A percentile compares a stretch with the other conserved stretches of the same genome.
Conservation (phyloP, 331 rosid species). For the Acacia concinna region DNA sequence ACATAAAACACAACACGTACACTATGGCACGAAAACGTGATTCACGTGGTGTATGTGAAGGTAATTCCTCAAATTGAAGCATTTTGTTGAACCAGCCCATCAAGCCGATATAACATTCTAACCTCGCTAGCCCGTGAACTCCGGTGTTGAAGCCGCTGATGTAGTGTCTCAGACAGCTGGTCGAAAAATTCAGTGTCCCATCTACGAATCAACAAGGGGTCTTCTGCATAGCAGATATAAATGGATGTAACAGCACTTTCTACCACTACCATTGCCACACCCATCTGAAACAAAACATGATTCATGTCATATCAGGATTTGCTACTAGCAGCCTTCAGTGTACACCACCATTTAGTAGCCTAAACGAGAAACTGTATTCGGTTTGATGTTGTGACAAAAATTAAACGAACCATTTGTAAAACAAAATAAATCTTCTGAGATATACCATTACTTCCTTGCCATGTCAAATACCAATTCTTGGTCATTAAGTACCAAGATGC, state of each 20-base stretch:
- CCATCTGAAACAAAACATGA: conserved; percentile 48
- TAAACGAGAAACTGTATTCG: not conserved
- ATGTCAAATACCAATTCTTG: not conserved
- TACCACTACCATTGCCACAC: conserved; percentile 72
- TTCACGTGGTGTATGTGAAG: conserved; percentile 9
- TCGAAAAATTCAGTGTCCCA: conserved; percentile 75
- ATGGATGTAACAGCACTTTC: conserved; percentile 81
- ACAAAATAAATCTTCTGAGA: not conserved
- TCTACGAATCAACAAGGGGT: conserved; percentile 60
- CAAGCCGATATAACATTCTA: conserved; percentile 41
- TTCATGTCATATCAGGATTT: not conserved
- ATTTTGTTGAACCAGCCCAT: conserved; percentile 37
- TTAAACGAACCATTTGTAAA: not conserved
- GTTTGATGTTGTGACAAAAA: not conserved
- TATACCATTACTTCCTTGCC: not conserved
- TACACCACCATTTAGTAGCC: not conserved
- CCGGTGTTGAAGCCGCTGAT: conserved; percentile 67
- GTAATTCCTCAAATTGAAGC: conserved; percentile 31
- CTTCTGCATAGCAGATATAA: conserved; percentile 74
- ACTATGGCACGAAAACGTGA: conserved; percentile 5
- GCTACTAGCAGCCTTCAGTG: not conserved
- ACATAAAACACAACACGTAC: conserved; percentile 4
- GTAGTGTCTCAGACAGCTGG: conserved; percentile 72
- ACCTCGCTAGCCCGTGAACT: conserved; percentile 57
- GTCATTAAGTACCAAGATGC: not conserved